Conservation (phyloP, 805 yeast genomes). For the Huiozyma naganishii region DNA sequence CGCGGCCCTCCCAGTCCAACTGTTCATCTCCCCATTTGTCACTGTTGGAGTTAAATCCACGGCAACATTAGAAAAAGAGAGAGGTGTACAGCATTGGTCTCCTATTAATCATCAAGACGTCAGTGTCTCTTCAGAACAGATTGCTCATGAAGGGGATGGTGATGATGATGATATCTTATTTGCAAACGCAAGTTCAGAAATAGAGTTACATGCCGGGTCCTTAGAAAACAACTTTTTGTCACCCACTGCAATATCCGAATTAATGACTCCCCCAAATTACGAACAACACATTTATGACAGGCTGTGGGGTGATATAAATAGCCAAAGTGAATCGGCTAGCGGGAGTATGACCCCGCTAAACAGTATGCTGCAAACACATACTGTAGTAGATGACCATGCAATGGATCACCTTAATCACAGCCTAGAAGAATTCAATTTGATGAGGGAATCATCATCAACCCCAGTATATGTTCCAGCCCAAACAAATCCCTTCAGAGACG, state of each 20-base stretch:
- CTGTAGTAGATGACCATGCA: not conserved
- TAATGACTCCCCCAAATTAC: slow-evolving; percentile 79
- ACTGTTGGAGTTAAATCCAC: slow-evolving; percentile 35
- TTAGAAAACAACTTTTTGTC: slow-evolving; percentile 4
- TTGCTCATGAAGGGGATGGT: slow-evolving; percentile 7
- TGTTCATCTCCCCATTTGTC: slow-evolving; percentile 77
- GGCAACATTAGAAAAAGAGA: slow-evolving; percentile 4
- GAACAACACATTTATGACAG: slow-evolving; percentile 74
- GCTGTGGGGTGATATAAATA: slow-evolving; percentile 51
- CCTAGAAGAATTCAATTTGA: not conserved
- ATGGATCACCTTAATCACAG: not conserved
- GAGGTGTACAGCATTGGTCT: slow-evolving; percentile 1
- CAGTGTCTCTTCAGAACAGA: slow-evolving; percentile 3
- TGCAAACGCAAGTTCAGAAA: slow-evolving; percentile 27
- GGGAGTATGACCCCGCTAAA: slow-evolving; percentile 1
- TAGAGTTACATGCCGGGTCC: slow-evolving; percentile 4
- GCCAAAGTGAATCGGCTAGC: not conserved
- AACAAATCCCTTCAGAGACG: slow-evolving; percentile 4
- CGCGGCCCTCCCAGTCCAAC: slow-evolving; percentile 74
- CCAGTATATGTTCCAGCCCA: not conserved
- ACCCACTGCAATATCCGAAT: slow-evolving; percentile 23
- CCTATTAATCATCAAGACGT: slow-evolving; percentile 9
- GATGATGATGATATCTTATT: slow-evolving; percentile 33
- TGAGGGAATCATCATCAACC: slow-evolving; percentile 1
- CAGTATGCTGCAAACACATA: not conserved